These are phyloP conservation scores for Scutellaria galericulata DNA, from an alignment of 257 asterid genomes.

Conservation along the genomic window DNA sequence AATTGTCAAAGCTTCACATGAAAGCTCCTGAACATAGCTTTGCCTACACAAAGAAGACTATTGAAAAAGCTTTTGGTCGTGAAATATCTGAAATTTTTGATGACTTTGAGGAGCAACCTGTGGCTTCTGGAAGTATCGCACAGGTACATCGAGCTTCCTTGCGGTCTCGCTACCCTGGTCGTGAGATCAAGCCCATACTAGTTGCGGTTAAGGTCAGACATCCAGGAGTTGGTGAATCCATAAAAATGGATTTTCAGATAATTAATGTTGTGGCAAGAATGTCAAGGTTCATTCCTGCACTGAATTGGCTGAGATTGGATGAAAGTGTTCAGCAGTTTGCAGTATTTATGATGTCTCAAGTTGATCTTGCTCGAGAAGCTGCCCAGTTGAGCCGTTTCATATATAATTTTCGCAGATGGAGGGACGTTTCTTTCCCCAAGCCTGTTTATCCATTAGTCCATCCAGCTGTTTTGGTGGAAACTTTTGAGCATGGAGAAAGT, in stretches of 20 bases:
- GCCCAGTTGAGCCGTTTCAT: slow-evolving; percentile 87
- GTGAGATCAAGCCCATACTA: slow-evolving; percentile 59
- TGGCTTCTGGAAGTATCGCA: slow-evolving; percentile 92
- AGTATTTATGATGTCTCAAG: slow-evolving; percentile 90
- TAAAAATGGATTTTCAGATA: slow-evolving; percentile 78
- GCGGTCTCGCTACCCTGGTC: slow-evolving; percentile 59
- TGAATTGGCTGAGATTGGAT: slow-evolving; percentile 89
- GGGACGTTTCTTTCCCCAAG: slow-evolving; percentile 86
- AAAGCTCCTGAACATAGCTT: slow-evolving; percentile 93
- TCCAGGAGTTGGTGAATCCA: slow-evolving; percentile 92
- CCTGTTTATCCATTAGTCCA: slow-evolving; percentile 91
- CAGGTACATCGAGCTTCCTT: slow-evolving; percentile 87
- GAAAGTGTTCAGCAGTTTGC: slow-evolving; percentile 89
- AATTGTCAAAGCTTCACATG: slow-evolving; percentile 86
- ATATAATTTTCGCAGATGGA: slow-evolving; percentile 87
- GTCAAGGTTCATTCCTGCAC: slow-evolving; percentile 65
- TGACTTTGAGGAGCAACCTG: slow-evolving; percentile 79
- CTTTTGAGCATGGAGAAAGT: slow-evolving; percentile 89
- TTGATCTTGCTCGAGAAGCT: slow-evolving; percentile 92
- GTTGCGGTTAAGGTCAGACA: slow-evolving; percentile 95
- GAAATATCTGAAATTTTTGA: slow-evolving; percentile 72
- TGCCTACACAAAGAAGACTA: slow-evolving; percentile 68
- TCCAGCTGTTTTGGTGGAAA: slow-evolving; percentile 92
- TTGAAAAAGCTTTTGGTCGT: slow-evolving; percentile 83
- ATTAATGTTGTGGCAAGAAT: slow-evolving; percentile 67